Evolutionary conservation across 345 rosid genomes (phyloP), one percentile per base, ranked within the genome.

Genomic region (Trapa incisa): DNA sequence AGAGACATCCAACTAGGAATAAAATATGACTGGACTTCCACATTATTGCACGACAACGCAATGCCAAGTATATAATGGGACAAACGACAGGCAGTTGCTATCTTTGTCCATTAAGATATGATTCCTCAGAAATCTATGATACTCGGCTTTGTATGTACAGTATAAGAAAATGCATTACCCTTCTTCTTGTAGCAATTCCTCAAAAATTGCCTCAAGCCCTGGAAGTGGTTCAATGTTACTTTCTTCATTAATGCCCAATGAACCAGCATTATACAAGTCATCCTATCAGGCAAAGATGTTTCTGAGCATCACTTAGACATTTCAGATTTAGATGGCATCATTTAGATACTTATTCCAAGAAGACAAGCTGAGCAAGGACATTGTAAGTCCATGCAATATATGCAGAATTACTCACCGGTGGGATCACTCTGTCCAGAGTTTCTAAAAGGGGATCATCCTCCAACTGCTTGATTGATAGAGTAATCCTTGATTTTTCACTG

Each of bases 361-460:
- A 22, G 29, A 22, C 29, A 22, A 22, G 29, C 29, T 2, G 0
- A n/a, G 35, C 8, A n/a, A 54, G 8, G 60, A 54, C 60, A 22
- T n/a, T 22, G 35, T 54, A n/a, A 22, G 60, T 4, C 13, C 8
- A 4, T 14, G 35, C 29, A 47, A 67, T 14, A 36, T 22, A 50
- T 50, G 48, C 45, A 17, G 6, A 36, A 35, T 9, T 48, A 52
- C 37, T 69, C 65, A 92, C 98, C 98, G 83, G 89, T 36, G 88
- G 84, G 73, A 89, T 89, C 22, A 89, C 96, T 88, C 88, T 85
- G 75, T 92, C 98, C 82, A 89, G 78, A 61, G 93, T 92, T 82
- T 88, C 88, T 47, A 92, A 71, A 79, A 92, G 84, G 29, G 98
- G 98, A 75, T 92, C 98, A 68, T 89, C 89, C 76, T 89, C 88